Evolutionary conservation across 495 filamentous ascomycete species (phyloP).

Genomic region (Lichenothelia convexa): DNA sequence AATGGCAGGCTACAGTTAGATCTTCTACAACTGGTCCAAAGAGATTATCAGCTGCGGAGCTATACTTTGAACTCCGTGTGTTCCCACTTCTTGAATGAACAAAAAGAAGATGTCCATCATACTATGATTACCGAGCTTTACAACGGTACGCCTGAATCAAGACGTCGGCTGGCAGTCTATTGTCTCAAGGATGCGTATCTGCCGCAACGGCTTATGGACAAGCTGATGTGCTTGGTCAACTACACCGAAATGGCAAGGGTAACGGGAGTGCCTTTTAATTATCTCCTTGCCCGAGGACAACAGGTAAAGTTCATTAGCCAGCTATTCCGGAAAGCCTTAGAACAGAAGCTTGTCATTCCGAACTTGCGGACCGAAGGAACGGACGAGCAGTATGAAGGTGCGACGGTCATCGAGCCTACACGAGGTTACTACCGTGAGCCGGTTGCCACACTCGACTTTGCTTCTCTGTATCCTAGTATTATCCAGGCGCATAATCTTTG

Average conservation of each 20-base stretch:
- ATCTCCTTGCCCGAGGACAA: constrained; percentile 76
- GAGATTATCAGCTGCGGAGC: constrained; percentile 85
- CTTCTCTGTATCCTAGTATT: constrained; percentile 93
- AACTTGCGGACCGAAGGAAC: constrained; percentile 42
- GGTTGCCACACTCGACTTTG: constrained; percentile 96
- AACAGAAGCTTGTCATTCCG: constrained; percentile 84
- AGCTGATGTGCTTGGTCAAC: constrained; percentile 91
- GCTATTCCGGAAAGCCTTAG: constrained; percentile 82
- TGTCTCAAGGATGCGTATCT: constrained; percentile 97
- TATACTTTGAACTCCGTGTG: constrained; percentile 97
- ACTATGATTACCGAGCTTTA: constrained; percentile 98
- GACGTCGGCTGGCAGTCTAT: constrained; percentile 82
- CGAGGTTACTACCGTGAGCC: constrained; percentile 86
- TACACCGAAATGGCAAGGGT: constrained; percentile 99
- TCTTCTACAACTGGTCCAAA: constrained; percentile 77
- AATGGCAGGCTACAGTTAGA: constrained; percentile 89
- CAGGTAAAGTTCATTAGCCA: constrained; percentile 98
- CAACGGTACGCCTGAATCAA: constrained; percentile 82
- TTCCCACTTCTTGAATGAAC: constrained; percentile 89
- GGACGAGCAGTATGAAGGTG: constrained; percentile 88
- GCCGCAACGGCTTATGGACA: constrained; percentile 88
- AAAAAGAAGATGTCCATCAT: constrained; percentile 97
- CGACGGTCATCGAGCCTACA: constrained; percentile 91
- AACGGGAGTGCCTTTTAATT: constrained; percentile 95
- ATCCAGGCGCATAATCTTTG: constrained; percentile 98